Evolutionary conservation across 1,284 basidiomycete species (phyloP), one percentile per base, ranked within the genome.

Genomic region (Schizophyllum amplum): DNA sequence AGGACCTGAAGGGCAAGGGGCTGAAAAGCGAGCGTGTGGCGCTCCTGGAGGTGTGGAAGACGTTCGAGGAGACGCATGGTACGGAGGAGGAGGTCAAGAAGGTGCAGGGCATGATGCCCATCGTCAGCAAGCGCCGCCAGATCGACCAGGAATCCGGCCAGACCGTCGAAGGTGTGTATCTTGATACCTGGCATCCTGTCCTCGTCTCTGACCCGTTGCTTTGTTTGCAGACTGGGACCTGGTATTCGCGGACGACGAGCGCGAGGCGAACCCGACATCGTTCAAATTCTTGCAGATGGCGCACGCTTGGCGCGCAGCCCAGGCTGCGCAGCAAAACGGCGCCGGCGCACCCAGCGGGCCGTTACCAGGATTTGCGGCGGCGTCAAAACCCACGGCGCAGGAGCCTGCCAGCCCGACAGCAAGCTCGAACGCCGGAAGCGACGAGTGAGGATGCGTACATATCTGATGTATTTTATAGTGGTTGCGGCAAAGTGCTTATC

Each of bases 281-380:
- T 95, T 94, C 85, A 94, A 94, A 68, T 92, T 95, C 77, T 76
- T 97, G 68, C 88, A 95, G 69, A 91, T 90, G 78, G 94, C 94
- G 1, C 92, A 94, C 68, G 87, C 87, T 2, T 97, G 94, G 94
- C 87, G 85, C 63, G 75, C 68, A 58, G 64, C 79, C 1, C 79
- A 84, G 59, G 71, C 68, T 5, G 72, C 70, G 55, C 72, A 69
- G 55, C 53, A 62, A 42, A 69, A 66, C 51, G 64, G 63, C 53
- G 54, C 52, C 33, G 62, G 56, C 26, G 62, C 60, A 7, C 68
- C 62, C n/a, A 61, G 68, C 52, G 67, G 67, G 1, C 51, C 70
- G 24, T 65, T 79, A 49, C 72, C 76, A 48, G 78, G 77, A 5
- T 80, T 80, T 58, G 73, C 74, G 49, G 66, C 75, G 59, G 73